Conservation (phyloP, 2,329 filamentous ascomycete genomes). For the Monosporascus ibericus region DNA sequence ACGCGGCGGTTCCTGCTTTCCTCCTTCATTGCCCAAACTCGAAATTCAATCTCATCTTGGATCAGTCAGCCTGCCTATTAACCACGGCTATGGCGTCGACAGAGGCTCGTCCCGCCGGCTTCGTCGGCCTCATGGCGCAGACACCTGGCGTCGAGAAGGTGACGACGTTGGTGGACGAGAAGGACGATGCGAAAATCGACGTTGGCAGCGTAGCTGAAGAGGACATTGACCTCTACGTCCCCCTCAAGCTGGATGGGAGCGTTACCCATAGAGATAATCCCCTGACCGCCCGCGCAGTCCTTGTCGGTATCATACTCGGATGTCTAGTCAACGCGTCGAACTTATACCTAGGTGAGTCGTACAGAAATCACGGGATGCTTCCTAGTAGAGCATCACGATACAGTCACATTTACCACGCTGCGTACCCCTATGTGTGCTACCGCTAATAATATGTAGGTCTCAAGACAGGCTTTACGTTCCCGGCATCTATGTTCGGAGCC, state of each 20-base stretch:
- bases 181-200: conserved; percentile 21
- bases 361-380: no score
- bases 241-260: conserved; percentile 29
- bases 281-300: conserved; percentile 44
- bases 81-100: conserved; percentile 18
- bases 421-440: conserved; percentile 7
- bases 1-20: background rate
- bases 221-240: conserved; percentile 34
- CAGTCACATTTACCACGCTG: background rate
- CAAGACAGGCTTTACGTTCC: conserved; percentile 41
- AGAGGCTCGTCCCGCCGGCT: conserved; percentile 14
- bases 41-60: background rate
- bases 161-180: conserved; percentile 3
- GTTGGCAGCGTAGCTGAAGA: conserved; percentile 20
- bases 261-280: conserved; percentile 32
- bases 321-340: conserved; percentile 52
- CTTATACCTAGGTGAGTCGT: conserved; percentile 47
- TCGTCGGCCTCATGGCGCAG: conserved; percentile 12
- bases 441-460: conserved; percentile 27
- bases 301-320: conserved; percentile 46
- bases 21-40: background rate
- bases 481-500: conserved; percentile 39
- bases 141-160: conserved; percentile 10
- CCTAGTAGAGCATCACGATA: no score
- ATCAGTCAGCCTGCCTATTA: background rate